Conservation (phyloP, 2,329 filamentous ascomycete genomes). For the Aspergillus glaucus region DNA sequence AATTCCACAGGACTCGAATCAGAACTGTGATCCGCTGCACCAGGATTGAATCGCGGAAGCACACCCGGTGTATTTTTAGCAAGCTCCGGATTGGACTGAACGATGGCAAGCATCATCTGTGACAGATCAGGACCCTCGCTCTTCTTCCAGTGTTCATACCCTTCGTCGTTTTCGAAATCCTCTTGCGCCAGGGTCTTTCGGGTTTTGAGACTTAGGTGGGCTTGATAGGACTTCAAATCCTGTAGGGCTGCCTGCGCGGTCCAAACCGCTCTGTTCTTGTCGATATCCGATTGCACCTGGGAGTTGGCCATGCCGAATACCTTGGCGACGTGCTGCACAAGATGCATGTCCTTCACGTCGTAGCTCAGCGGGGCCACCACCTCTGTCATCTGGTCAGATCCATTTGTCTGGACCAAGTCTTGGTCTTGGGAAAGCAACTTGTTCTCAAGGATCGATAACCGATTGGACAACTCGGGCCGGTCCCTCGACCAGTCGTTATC, state of each 20-base stretch:
- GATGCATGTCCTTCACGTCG: constrained; percentile 93
- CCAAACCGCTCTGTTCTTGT: constrained; percentile 73
- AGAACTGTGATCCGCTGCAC: constrained; percentile 29
- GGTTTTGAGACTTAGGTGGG: constrained; percentile 74
- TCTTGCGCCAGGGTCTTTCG: constrained; percentile 68
- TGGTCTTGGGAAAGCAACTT: constrained; percentile 93
- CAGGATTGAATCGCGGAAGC: constrained; percentile 52
- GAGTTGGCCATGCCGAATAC: constrained; percentile 77
- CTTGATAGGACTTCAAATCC: constrained; percentile 90
- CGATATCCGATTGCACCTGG: constrained; percentile 80
- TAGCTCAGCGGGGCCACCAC: constrained; percentile 77
- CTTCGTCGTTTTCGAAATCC: constrained; percentile 86
- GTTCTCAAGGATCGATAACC: constrained; percentile 76
- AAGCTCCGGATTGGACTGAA: constrained; percentile 78
- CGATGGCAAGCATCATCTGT: constrained; percentile 86
- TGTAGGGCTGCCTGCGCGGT: constrained; percentile 84
- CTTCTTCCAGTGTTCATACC: constrained; percentile 85
- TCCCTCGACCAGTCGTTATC: constrained; percentile 81
- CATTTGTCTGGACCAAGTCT: constrained; percentile 64
- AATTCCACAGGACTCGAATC: constrained; percentile 42
- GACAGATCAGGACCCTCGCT: constrained; percentile 81
- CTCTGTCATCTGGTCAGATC: constrained; percentile 62
- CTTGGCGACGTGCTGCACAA: constrained; percentile 78
- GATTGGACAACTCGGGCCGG: constrained; percentile 72
- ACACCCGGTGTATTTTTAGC: constrained; percentile 64